Evolutionary conservation across 1,139 yeast genomes (phyloP).

Genomic region (Pneumocystis canis): DNA sequence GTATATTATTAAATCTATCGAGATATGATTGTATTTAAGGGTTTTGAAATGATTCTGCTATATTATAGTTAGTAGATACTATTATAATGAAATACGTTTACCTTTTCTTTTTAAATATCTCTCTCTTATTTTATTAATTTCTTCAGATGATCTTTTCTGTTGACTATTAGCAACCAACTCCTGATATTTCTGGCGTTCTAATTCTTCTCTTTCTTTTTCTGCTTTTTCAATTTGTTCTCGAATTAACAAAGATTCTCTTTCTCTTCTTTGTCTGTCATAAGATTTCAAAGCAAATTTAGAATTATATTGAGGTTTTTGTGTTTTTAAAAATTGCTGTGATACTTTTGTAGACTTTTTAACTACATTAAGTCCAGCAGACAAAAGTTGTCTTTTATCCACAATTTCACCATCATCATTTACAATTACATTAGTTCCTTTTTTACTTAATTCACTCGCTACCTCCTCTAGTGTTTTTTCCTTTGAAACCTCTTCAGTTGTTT

Average conservation of each 20-base stretch:
- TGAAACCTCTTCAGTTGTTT: constrained; percentile 11
- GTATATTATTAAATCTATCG: background rate
- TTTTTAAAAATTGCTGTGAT: background rate
- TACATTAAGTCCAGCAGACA: constrained; percentile 21
- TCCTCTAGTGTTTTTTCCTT: constrained; percentile 7
- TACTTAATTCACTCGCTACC: constrained; percentile 17
- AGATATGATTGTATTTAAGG: background rate
- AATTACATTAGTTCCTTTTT: constrained; percentile 16
- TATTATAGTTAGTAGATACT: background rate
- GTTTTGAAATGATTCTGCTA: background rate
- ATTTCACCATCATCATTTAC: constrained; percentile 22
- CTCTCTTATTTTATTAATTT: background rate
- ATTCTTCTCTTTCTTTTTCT: constrained; percentile 6
- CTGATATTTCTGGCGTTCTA: constrained; percentile 16
- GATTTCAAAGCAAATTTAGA: background rate
- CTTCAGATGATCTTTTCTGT: background rate
- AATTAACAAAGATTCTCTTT: background rate
- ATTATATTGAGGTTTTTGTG: background rate
- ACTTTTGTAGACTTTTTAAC: constrained; percentile 3
- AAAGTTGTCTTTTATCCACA: constrained; percentile 21
- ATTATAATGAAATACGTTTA: background rate
- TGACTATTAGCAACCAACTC: background rate
- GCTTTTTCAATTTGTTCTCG: background rate
- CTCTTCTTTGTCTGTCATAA: background rate
- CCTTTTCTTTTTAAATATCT: constrained; percentile 1